Conservation (phyloP, 352 stramenopile species). For the Aphanomyces astaci region DNA sequence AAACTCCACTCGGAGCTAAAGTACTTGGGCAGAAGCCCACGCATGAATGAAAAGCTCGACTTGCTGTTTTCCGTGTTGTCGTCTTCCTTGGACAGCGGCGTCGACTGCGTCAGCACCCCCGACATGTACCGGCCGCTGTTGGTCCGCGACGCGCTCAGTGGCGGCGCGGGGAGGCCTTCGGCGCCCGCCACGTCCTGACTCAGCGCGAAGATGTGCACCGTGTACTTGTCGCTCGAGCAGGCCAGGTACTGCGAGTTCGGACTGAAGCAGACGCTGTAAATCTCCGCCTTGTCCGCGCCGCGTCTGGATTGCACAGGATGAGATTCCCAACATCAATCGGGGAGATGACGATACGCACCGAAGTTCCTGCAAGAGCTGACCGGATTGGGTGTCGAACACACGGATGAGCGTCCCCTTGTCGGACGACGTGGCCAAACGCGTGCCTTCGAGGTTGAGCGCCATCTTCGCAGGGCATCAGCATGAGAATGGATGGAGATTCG, state of each 20-base stretch:
- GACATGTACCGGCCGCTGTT: conserved; percentile 25
- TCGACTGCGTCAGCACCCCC: conserved; percentile 15
- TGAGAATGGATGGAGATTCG: neutral
- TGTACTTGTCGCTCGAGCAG: conserved; percentile 96
- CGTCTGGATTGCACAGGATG: conserved; percentile 40
- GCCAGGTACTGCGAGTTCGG: conserved; percentile 89
- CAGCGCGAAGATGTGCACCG: conserved; percentile 92
- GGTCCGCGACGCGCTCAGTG: conserved; percentile 28
- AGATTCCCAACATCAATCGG: neutral
- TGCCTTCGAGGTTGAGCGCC: conserved; percentile 92
- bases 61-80: conserved; percentile 84
- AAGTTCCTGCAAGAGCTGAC: conserved; percentile 84
- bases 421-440: conserved; percentile 90
- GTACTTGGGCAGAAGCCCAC: conserved; percentile 87
- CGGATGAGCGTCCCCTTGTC: conserved; percentile 97
- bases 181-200: conserved; percentile 53
- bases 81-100: conserved; percentile 35
- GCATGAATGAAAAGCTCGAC: conserved; percentile 86
- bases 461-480: conserved; percentile 36
- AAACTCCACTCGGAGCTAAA: conserved; percentile 93
- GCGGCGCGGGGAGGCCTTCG: conserved; percentile 39
- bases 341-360: conserved; percentile 32
- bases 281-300: conserved; percentile 93
- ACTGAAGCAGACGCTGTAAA: conserved; percentile 97
- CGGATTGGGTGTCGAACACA: conserved; percentile 94